phyloP scores from a whole-genome alignment of 2,329 filamentous ascomycete genomes.

The Xylariomycetidae sp. region DNA sequence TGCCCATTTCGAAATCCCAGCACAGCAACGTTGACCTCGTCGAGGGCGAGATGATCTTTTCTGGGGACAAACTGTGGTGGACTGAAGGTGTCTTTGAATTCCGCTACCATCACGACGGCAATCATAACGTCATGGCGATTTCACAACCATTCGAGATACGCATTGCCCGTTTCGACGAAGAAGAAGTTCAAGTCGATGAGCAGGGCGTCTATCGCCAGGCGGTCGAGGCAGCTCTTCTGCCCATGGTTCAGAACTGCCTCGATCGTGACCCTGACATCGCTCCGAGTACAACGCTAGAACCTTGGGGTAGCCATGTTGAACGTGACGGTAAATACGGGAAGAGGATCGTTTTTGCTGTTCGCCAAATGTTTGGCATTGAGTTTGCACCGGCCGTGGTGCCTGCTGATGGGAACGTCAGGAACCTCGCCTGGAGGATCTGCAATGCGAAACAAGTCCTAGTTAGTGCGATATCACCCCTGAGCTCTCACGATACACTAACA shows the following conservation, averaged over 20 bases:
- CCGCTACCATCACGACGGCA: constrained; percentile 90
- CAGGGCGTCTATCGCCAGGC: constrained; percentile 61
- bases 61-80: constrained; percentile 96
- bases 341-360: constrained; percentile 88
- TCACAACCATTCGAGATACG: constrained; percentile 90
- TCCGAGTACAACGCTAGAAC: constrained; percentile 71
- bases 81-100: constrained; percentile 95
- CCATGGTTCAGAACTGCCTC: constrained; percentile 85
- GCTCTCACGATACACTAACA: neutral
- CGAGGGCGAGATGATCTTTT: constrained; percentile 79
- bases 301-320: constrained; percentile 81
- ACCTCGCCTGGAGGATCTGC: constrained; percentile 89
- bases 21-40: constrained; percentile 55
- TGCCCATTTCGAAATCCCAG: constrained; percentile 48
- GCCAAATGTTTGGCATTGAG: constrained; percentile 96
- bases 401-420: constrained; percentile 84
- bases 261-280: constrained; percentile 90
- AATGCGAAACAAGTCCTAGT: constrained; percentile 95
- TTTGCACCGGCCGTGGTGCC: constrained; percentile 89
- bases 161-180: constrained; percentile 73
- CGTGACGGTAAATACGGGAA: constrained; percentile 84
- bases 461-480: constrained; percentile 32
- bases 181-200: constrained; percentile 59
- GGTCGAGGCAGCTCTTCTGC: constrained; percentile 73
- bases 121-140: constrained; percentile 89